A percentile compares a stretch with the other conserved stretches of the same genome.
Evolutionary conservation across 257 asterid genomes (phyloP).

Genomic region (Plantago elongata): DNA sequence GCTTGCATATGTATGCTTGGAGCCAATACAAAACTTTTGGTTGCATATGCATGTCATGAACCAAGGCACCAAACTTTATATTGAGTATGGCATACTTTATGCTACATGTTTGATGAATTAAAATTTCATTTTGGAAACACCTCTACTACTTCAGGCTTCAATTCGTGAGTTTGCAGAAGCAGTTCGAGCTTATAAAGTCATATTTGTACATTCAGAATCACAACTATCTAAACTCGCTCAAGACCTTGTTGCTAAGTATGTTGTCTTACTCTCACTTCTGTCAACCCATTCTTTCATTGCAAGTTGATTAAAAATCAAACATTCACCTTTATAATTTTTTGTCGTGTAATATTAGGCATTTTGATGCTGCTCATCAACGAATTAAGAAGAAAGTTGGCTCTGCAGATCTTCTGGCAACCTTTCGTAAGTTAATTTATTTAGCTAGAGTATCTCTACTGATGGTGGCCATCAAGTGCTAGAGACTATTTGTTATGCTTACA

Average conservation of each 20-base stretch:
- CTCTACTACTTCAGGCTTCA: slow-evolving; percentile 56
- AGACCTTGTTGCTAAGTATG: slow-evolving; percentile 70
- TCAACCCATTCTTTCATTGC: neutral
- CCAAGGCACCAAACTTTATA: slow-evolving; percentile 3
- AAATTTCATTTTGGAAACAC: slow-evolving; percentile 13
- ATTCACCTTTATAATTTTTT: slow-evolving; percentile 12
- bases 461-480: slow-evolving; percentile 3
- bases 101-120: slow-evolving; percentile 8
- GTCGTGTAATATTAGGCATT: slow-evolving; percentile 54
- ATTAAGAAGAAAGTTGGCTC: slow-evolving; percentile 54
- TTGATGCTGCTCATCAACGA: slow-evolving; percentile 64
- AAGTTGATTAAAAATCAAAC: slow-evolving; percentile 4
- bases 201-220: slow-evolving; percentile 82
- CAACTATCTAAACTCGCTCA: slow-evolving; percentile 78
- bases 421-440: slow-evolving; percentile 57
- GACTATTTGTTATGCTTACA: slow-evolving; percentile 15
- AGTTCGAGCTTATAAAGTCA: slow-evolving; percentile 86
- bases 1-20: neutral
- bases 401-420: slow-evolving; percentile 54
- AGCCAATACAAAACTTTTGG: slow-evolving; percentile 1
- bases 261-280: slow-evolving; percentile 1
- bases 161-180: slow-evolving; percentile 91
- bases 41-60: neutral
- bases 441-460: slow-evolving; percentile 15
- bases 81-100: neutral